Conservation (phyloP, 2,329 filamentous ascomycete genomes). For the Fusarium dlaminii region DNA sequence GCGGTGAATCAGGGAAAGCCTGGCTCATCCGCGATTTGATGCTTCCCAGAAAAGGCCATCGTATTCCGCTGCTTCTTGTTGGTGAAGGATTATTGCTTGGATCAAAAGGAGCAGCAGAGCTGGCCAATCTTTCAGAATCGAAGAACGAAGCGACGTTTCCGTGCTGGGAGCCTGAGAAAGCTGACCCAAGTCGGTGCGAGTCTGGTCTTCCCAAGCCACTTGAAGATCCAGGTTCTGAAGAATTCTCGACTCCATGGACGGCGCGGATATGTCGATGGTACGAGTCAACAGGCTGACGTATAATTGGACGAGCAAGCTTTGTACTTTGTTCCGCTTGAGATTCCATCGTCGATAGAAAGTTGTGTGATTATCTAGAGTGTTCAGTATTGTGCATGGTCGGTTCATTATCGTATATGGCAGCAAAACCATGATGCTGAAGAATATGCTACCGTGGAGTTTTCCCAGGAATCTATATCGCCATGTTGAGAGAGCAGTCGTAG, state of each 20-base stretch:
- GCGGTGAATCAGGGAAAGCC: constrained; percentile 24
- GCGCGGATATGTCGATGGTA: constrained; percentile 42
- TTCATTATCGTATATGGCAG: constrained; percentile 12
- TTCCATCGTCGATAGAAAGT: constrained; percentile 34
- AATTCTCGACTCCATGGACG: constrained; percentile 33
- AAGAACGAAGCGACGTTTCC: constrained; percentile 39
- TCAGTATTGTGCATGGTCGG: constrained; percentile 21
- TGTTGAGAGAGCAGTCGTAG: background rate
- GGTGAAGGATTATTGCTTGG: constrained; percentile 11
- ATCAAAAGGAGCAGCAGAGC: constrained; percentile 29
- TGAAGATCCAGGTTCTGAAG: constrained; percentile 15
- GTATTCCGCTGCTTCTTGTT: constrained; percentile 11
- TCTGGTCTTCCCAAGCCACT: constrained; percentile 10
- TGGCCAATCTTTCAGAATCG: constrained; percentile 40
- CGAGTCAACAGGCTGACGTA: constrained; percentile 39
- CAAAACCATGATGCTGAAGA: constrained; percentile 27
- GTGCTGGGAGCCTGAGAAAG: constrained; percentile 4
- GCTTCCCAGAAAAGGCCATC: constrained; percentile 43
- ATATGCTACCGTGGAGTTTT: constrained; percentile 4
- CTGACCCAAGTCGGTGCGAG: constrained; percentile 15
- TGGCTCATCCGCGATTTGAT: constrained; percentile 33
- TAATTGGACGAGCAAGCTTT: constrained; percentile 30
- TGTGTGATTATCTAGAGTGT: constrained; percentile 12
- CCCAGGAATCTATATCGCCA: constrained; percentile 23
- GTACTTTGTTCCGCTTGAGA: constrained; percentile 23